A percentile compares a stretch with the other conserved stretches of the same genome.
Conservation (phyloP, 1,284 basidiomycete genomes). For the Ceratobasidium theobromae region DNA sequence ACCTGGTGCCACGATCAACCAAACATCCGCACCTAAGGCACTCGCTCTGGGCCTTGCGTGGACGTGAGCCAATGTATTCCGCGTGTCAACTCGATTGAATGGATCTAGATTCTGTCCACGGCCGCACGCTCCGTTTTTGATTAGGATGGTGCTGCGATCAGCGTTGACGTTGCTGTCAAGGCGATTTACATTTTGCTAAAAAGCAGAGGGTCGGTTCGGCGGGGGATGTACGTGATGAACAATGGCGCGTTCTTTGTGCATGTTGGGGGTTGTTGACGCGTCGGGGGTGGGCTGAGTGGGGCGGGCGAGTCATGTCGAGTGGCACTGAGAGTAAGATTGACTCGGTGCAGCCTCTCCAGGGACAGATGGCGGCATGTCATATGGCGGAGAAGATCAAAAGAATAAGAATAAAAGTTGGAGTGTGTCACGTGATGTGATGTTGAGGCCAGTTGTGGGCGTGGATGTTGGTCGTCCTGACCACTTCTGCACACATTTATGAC, state of each 20-base stretch:
- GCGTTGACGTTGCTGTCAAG: too few species aligned
- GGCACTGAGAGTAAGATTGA: not conserved
- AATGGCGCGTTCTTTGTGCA: conserved; percentile 26
- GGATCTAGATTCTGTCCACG: too few species aligned
- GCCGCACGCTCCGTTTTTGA: too few species aligned
- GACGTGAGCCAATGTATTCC: too few species aligned
- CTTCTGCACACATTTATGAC: conserved; percentile 29
- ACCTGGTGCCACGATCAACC: too few species aligned
- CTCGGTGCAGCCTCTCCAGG: too few species aligned
- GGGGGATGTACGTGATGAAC: conserved; percentile 18
- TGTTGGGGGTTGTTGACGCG: conserved; percentile 22
- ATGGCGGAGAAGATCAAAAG: not conserved
- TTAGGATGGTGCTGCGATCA: too few species aligned
- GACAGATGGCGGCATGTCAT: too few species aligned
- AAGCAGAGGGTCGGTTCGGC: not conserved
- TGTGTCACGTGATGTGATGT: conserved; percentile 19
- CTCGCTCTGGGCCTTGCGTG: too few species aligned
- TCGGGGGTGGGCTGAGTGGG: not conserved
- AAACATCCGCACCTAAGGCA: too few species aligned
- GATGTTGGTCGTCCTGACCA: conserved; percentile 14
- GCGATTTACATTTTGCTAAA: too few species aligned
- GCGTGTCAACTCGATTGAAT: too few species aligned
- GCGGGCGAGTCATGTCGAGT: not conserved
- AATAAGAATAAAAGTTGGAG: not conserved
- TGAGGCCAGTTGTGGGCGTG: conserved; percentile 5